These are phyloP conservation scores for Diplocarpon rosae DNA, from an alignment of 2,329 filamentous ascomycete species.

Conservation along the genomic window DNA sequence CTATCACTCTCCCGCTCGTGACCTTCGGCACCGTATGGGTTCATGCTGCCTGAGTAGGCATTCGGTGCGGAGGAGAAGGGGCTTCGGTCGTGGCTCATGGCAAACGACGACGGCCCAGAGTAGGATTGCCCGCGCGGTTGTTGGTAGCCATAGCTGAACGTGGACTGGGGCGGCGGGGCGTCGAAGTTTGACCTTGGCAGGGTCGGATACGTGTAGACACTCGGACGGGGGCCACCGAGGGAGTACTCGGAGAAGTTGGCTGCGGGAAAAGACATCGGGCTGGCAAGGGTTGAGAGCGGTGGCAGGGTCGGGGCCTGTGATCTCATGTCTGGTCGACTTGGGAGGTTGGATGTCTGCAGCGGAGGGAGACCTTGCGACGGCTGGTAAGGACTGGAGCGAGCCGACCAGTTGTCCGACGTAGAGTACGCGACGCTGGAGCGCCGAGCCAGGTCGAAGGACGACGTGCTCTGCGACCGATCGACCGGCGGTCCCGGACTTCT, in stretches of 20 bases:
- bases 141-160: conserved; percentile 14
- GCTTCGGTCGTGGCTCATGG: conserved; percentile 14
- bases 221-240: conserved; percentile 11
- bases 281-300: background rate
- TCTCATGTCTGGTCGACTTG: conserved; percentile 4
- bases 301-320: conserved; percentile 3
- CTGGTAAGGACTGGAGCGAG: conserved; percentile 12
- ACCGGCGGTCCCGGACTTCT: background rate
- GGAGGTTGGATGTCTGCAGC: conserved; percentile 6
- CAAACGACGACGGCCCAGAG: conserved; percentile 8
- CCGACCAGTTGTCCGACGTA: conserved; percentile 8
- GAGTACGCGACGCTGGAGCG: background rate
- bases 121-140: conserved; percentile 18
- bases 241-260: conserved; percentile 8
- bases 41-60: conserved; percentile 5
- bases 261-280: conserved; percentile 4
- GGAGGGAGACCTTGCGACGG: conserved; percentile 4
- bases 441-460: no score
- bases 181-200: conserved; percentile 6
- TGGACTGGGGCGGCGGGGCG: conserved; percentile 5
- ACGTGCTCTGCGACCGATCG: no score
- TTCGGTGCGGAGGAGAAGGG: conserved; percentile 16
- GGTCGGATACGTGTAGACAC: conserved; percentile 11
- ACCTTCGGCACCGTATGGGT: conserved; percentile 8
- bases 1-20: conserved; percentile 11